A percentile compares a stretch with the other conserved stretches of the same genome.
These are phyloP conservation scores for Aspergillus hiratsukae DNA, from an alignment of 2,329 filamentous ascomycete species.

Conservation along the genomic window DNA sequence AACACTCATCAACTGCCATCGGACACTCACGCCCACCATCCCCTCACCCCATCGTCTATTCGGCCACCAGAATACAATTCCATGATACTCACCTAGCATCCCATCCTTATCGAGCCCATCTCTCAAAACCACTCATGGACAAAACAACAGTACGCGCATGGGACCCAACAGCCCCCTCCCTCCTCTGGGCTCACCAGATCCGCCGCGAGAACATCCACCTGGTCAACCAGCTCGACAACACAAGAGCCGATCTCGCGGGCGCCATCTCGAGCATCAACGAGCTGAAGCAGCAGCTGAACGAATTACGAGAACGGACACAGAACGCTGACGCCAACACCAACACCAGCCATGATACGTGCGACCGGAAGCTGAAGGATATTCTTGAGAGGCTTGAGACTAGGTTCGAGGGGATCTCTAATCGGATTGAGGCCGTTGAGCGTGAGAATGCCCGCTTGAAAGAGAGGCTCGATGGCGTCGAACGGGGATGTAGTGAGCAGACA, in stretches of 20 bases:
- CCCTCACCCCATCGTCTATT: not conserved
- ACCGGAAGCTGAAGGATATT: not conserved
- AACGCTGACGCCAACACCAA: not conserved
- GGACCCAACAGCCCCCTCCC: constrained; percentile 13
- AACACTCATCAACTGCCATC: no score
- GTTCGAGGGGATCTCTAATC: not conserved
- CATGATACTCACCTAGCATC: not conserved
- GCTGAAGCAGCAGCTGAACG: constrained; percentile 3
- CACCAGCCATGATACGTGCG: not conserved
- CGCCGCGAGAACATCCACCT: constrained; percentile 34
- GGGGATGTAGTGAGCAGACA: not conserved
- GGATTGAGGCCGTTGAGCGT: not conserved
- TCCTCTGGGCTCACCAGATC: constrained; percentile 39
- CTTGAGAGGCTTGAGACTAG: not conserved
- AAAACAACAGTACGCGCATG: not conserved
- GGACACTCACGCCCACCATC: not conserved
- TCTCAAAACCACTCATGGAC: constrained; percentile 3
- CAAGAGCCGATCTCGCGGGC: constrained; percentile 12
- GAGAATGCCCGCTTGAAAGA: not conserved
- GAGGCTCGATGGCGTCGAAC: not conserved
- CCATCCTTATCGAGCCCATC: not conserved
- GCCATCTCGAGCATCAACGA: constrained; percentile 4
- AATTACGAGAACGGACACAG: constrained; percentile 1
- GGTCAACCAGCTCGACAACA: constrained; percentile 20
- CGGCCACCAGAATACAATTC: not conserved